Base-by-base conservation (phyloP, 495 filamentous ascomycete genomes). In the Massariosphaeria phaeospora region DNA sequence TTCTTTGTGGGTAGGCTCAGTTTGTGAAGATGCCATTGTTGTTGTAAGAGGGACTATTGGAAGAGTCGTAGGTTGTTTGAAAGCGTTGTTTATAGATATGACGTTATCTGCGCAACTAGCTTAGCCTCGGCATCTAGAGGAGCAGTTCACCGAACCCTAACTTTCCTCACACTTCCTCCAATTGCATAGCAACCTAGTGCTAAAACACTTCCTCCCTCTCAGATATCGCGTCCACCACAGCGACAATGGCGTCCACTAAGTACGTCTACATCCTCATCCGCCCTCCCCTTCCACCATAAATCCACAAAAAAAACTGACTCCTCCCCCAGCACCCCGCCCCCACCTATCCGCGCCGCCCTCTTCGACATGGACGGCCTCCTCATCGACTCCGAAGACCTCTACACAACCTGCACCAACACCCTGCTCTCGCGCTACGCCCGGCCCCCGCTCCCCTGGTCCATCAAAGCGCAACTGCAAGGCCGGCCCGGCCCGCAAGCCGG, bases 361-460 rank as follows among this genome's bases (percentile, higher is more conserved):
- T 99, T 99, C 67, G 93, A 98, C 76, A 95, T 98, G 90, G 93
- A 98, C 67, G 93, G 93, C 36, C 84, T 98, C 24, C 78, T 98
- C 17, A 83, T 98, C 57, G 84, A 97, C 71, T 88, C 88, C 13
- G 93, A 99, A 65, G 94, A 99, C 68, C 78, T 85, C 52, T 97
- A 97, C 74, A 93, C 88, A 0, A 67, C 79, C 21, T 85, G 84
- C 69, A 85, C 88, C 24, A 96, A 97, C 70, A 70, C 80, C 31
- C 77, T 97, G 34, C 84, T 99, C 6, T 72, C 75, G 34, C 79
- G 86, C 65, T 84, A 91, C 67, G 78, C 78, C 53, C 82, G 81
- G 30, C 82, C 85, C 7, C 61, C 70, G 17, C 75, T 99, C 4
- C 91, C 93, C 1, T 99, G 93, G 93, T 79, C 78, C 41, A 81